Conservation (phyloP, 768 basidiomycete species). For the Tricholoma hemisulphureum region DNA sequence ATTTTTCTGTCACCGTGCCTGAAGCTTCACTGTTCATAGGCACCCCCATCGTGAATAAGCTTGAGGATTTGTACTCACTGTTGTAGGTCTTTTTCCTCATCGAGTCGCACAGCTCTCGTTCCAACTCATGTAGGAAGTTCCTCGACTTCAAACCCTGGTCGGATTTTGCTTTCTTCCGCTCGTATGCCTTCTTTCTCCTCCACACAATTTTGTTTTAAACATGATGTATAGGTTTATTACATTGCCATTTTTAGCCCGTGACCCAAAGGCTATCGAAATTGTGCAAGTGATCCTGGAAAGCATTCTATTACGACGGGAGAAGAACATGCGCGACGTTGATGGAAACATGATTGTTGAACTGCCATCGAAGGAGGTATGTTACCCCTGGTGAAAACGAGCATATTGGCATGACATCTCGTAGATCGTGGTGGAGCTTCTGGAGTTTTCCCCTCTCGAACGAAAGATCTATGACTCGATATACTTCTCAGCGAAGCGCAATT, state of each 20-base stretch:
- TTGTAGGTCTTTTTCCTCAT: constrained; percentile 39
- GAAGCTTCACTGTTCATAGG: constrained; percentile 36
- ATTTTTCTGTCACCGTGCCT: background rate
- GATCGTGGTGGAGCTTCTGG: constrained; percentile 71
- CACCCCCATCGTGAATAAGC: constrained; percentile 92
- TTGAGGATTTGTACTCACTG: constrained; percentile 89
- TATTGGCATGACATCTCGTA: constrained; percentile 25
- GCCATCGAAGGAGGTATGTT: constrained; percentile 73
- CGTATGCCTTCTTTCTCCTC: constrained; percentile 43
- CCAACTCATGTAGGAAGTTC: constrained; percentile 56
- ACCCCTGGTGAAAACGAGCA: background rate
- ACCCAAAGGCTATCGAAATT: constrained; percentile 91
- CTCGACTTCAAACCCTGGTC: constrained; percentile 80
- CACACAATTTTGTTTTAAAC: constrained; percentile 4
- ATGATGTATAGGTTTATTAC: constrained; percentile 74
- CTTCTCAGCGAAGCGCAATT: constrained; percentile 72
- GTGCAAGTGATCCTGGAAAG: constrained; percentile 94
- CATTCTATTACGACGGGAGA: constrained; percentile 84
- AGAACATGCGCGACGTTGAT: constrained; percentile 84
- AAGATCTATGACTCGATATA: constrained; percentile 91
- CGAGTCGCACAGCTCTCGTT: background rate
- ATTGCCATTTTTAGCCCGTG: constrained; percentile 85
- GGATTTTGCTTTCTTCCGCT: constrained; percentile 84
- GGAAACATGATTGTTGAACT: constrained; percentile 88
- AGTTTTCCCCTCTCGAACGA: constrained; percentile 76